Evolutionary conservation across 169 alveolate species (phyloP).

Genomic region (Cryptosporidium parvum): DNA sequence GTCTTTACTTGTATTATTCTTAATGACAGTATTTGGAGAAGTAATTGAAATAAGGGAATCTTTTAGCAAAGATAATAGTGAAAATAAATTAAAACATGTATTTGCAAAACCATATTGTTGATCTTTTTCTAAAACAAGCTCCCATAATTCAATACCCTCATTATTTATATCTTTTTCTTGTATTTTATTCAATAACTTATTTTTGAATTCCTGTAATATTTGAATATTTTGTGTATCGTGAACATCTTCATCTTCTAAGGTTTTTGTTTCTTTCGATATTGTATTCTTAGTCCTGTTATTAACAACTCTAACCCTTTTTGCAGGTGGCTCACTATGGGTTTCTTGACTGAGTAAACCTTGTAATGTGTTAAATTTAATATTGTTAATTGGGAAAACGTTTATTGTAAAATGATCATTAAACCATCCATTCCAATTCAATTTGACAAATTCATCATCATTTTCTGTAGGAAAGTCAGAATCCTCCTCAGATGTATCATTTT

Average conservation of each 20-base stretch:
- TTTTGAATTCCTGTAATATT: slow-evolving; percentile 11
- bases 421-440: slow-evolving; percentile 69
- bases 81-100: slow-evolving; percentile 47
- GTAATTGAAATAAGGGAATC: slow-evolving; percentile 16
- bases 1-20: not conserved
- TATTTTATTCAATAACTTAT: slow-evolving; percentile 1
- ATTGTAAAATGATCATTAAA: slow-evolving; percentile 14
- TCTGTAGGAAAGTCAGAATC: not conserved
- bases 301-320: slow-evolving; percentile 3
- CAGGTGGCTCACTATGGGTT: not conserved
- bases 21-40: slow-evolving; percentile 13
- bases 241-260: slow-evolving; percentile 5
- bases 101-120: slow-evolving; percentile 48
- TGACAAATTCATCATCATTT: not conserved
- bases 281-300: slow-evolving; percentile 19
- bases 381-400: slow-evolving; percentile 56
- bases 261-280: slow-evolving; percentile 18
- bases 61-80: slow-evolving; percentile 38
- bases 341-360: slow-evolving; percentile 30
- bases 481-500: not conserved
- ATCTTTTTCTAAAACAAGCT: slow-evolving; percentile 48
- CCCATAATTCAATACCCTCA: slow-evolving; percentile 59
- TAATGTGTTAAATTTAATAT: slow-evolving; percentile 26
- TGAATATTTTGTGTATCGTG: not conserved
- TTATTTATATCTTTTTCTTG: not conserved